Conservation (phyloP, 2,329 filamentous ascomycete genomes). For the Knoxdaviesia capensis region DNA sequence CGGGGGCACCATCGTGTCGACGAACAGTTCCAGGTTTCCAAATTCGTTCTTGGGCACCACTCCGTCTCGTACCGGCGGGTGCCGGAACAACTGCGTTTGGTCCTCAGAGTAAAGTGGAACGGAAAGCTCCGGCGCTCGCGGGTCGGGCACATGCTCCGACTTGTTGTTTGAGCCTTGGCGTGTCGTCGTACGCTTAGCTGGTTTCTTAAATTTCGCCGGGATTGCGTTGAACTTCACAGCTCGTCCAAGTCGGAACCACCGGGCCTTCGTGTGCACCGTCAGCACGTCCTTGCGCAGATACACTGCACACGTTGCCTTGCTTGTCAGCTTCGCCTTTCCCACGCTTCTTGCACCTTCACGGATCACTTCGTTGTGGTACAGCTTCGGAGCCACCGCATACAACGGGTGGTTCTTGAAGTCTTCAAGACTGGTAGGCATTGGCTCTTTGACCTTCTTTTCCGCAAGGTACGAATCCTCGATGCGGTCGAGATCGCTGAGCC, state of each 20-base stretch:
- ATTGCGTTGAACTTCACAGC: slow-evolving; percentile 63
- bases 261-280: slow-evolving; percentile 56
- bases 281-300: slow-evolving; percentile 71
- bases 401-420: slow-evolving; percentile 77
- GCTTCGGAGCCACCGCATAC: slow-evolving; percentile 68
- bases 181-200: slow-evolving; percentile 13
- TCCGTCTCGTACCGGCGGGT: slow-evolving; percentile 57
- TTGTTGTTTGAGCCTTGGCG: no score
- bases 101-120: slow-evolving; percentile 39
- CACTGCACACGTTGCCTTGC: slow-evolving; percentile 21
- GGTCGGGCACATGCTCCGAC: slow-evolving; percentile 11
- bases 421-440: slow-evolving; percentile 67
- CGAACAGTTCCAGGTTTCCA: slow-evolving; percentile 85
- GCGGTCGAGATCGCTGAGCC: slow-evolving; percentile 48
- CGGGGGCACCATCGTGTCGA: slow-evolving; percentile 71
- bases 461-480: slow-evolving; percentile 64
- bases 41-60: slow-evolving; percentile 77
- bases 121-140: slow-evolving; percentile 21
- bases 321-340: no score
- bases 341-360: slow-evolving; percentile 35
- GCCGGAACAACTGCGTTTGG: slow-evolving; percentile 53
- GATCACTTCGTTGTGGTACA: slow-evolving; percentile 69
- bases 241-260: slow-evolving; percentile 77
- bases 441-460: slow-evolving; percentile 52
- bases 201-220: slow-evolving; percentile 40